Evolutionary conservation across 345 rosid genomes (phyloP).

Genomic region (Microcos paniculata): DNA sequence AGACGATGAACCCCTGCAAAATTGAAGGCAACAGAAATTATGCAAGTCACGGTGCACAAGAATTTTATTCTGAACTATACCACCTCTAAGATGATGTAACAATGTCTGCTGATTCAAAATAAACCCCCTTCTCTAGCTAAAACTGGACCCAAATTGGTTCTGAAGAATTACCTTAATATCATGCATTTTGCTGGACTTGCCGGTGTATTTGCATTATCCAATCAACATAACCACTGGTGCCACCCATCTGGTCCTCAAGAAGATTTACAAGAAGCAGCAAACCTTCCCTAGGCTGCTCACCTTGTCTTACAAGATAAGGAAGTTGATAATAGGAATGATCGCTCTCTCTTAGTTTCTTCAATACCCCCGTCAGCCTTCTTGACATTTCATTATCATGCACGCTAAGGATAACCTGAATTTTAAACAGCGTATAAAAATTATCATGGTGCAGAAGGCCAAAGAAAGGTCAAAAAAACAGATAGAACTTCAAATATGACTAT

Average conservation of each 20-base stretch:
- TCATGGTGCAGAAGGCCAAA: background rate
- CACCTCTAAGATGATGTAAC: too few species aligned
- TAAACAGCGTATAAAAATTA: background rate
- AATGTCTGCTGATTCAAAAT: background rate
- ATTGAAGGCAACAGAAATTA: background rate
- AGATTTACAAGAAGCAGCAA: conserved; percentile 74
- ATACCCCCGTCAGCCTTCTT: conserved; percentile 60
- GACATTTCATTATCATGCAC: conserved; percentile 81
- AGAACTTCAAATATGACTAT: too few species aligned
- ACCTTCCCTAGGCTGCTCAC: conserved; percentile 98
- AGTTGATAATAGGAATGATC: conserved; percentile 76
- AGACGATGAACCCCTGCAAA: background rate
- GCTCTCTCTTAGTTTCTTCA: conserved; percentile 67
- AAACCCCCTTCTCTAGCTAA: background rate
- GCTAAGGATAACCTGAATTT: conserved; percentile 58
- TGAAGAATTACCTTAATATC: conserved; percentile 35
- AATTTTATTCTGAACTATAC: background rate
- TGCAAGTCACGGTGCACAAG: background rate
- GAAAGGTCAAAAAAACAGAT: background rate
- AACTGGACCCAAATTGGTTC: background rate
- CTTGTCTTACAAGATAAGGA: conserved; percentile 84
- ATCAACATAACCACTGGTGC: conserved; percentile 71
- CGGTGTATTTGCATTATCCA: conserved; percentile 89
- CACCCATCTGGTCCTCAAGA: conserved; percentile 79
- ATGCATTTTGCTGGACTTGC: conserved; percentile 81